These are phyloP conservation scores for Acer negundo DNA, from an alignment of 345 rosid species.

Conservation along the genomic window DNA sequence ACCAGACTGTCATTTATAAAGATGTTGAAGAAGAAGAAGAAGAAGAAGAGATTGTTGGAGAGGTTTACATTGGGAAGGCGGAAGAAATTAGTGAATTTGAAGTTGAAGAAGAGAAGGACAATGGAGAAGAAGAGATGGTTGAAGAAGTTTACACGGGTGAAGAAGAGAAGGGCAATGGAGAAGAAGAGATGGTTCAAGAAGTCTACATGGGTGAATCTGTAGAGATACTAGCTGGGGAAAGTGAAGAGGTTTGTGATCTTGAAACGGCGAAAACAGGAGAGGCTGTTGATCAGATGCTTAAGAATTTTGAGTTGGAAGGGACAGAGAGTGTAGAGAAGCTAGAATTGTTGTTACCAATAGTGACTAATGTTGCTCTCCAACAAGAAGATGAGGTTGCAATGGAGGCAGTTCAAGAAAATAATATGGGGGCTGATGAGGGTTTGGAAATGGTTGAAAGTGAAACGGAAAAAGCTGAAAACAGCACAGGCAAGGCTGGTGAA, in stretches of 20 bases:
- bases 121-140: slow-evolving; percentile 9
- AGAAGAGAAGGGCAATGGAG: background rate
- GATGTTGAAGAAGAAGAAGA: slow-evolving; percentile 1
- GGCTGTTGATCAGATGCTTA: slow-evolving; percentile 11
- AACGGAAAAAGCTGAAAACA: background rate
- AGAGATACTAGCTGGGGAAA: slow-evolving; percentile 7
- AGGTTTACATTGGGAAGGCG: background rate
- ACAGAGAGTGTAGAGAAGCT: background rate
- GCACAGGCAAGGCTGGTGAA: background rate
- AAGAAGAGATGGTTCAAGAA: slow-evolving; percentile 14
- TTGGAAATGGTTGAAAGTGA: slow-evolving; percentile 6
- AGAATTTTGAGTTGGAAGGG: slow-evolving; percentile 12
- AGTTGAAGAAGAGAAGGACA: background rate
- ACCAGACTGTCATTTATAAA: slow-evolving; percentile 3
- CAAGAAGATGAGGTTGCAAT: slow-evolving; percentile 8
- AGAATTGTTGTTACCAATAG: slow-evolving; percentile 14
- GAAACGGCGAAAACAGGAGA: slow-evolving; percentile 1
- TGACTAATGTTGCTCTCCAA: slow-evolving; percentile 4
- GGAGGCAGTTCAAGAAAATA: slow-evolving; percentile 14
- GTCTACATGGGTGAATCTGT: background rate
- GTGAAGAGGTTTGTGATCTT: slow-evolving; percentile 10
- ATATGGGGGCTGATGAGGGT: background rate
- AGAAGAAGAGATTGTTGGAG: slow-evolving; percentile 14
- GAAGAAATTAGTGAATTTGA: slow-evolving; percentile 14
- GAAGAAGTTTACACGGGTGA: background rate